Percentiles rank a stretch among this genome's conserved stretches.
Evolutionary conservation across 1,139 yeast species (phyloP).

Genomic region (Kodamaea derodonti): DNA sequence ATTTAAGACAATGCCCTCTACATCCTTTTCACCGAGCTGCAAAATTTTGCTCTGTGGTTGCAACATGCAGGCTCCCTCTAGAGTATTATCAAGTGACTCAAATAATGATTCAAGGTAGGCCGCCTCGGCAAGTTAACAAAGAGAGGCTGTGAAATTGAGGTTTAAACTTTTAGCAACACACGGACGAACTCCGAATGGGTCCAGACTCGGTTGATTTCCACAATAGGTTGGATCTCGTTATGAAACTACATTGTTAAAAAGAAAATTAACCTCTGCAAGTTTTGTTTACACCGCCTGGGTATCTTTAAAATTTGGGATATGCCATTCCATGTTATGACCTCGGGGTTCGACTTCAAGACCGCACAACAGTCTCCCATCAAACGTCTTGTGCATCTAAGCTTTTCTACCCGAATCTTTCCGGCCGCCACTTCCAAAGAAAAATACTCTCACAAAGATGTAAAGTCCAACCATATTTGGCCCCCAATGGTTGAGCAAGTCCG

Average conservation of each 20-base stretch:
- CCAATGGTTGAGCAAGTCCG: not conserved
- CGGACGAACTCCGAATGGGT: not conserved
- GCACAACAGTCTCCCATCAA: not conserved
- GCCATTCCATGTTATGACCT: too few species aligned
- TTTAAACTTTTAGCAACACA: not conserved
- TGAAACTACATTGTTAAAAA: too few species aligned
- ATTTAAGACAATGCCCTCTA: not conserved
- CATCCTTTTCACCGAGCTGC: slow-evolving; percentile 1
- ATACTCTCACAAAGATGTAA: not conserved
- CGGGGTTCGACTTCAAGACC: too few species aligned
- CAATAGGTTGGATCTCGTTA: too few species aligned
- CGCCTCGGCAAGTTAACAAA: too few species aligned
- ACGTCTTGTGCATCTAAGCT: not conserved
- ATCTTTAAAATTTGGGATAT: too few species aligned
- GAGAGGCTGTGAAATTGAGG: not conserved
- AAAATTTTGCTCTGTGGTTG: too few species aligned
- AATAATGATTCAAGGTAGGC: too few species aligned
- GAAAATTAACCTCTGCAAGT: too few species aligned
- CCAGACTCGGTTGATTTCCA: not conserved
- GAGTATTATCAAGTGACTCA: too few species aligned
- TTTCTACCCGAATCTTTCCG: not conserved
- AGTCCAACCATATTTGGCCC: not conserved
- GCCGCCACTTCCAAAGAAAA: not conserved
- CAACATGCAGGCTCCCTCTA: too few species aligned
- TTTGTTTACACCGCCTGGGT: too few species aligned